These are phyloP conservation scores for Iberis amara DNA, from an alignment of 441 rosid genomes.

Conservation along the genomic window DNA sequence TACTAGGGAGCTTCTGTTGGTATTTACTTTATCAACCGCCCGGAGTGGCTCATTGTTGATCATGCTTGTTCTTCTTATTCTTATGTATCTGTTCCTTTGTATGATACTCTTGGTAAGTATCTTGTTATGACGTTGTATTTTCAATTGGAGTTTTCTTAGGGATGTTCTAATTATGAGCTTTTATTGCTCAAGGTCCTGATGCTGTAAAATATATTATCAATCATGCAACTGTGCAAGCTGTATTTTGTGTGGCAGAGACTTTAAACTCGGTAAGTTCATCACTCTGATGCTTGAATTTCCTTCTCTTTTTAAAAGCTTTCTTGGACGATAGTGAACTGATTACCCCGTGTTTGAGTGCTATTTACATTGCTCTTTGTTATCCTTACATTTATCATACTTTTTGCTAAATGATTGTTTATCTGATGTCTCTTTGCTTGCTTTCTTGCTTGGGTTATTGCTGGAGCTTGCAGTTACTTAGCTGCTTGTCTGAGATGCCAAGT, in stretches of 20 bases:
- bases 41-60: constrained; percentile 91
- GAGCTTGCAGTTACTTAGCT: constrained; percentile 69
- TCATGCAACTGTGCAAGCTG: constrained; percentile 79
- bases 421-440: constrained; percentile 6
- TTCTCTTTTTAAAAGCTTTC: background rate
- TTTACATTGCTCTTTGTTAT: background rate
- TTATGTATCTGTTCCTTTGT: constrained; percentile 85
- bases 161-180: constrained; percentile 11
- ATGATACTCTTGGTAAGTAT: constrained; percentile 86
- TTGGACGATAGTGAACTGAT: background rate
- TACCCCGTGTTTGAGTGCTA: background rate
- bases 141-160: constrained; percentile 15
- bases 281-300: background rate
- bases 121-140: constrained; percentile 10
- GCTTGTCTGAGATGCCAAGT: constrained; percentile 80
- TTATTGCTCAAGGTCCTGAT: constrained; percentile 72
- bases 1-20: constrained; percentile 81
- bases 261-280: constrained; percentile 55
- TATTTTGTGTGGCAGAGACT: constrained; percentile 88
- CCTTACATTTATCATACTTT: too few species aligned
- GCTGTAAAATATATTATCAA: constrained; percentile 82
- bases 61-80: constrained; percentile 97
- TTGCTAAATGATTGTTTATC: background rate
- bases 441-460: constrained; percentile 22
- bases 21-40: constrained; percentile 85